Evolutionary conservation across 805 yeast species (phyloP).

Genomic region (Saccharomycopsis synnaedendra): DNA sequence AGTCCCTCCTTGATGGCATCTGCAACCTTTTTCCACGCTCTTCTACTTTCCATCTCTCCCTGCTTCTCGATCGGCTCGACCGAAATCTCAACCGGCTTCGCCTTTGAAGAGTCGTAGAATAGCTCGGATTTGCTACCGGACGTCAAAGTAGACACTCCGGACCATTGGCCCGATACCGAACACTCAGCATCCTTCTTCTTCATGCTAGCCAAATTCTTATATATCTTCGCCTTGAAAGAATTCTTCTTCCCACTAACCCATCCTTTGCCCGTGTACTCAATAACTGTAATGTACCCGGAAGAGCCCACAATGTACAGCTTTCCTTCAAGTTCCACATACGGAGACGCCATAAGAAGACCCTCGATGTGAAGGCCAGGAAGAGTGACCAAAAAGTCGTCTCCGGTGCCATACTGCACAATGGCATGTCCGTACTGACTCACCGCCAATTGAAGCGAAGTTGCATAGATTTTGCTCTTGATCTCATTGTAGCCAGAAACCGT

Average conservation of each 20-base stretch:
- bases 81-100: conserved; percentile 39
- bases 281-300: conserved; percentile 57
- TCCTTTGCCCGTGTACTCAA: conserved; percentile 88
- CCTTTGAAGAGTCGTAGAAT: conserved; percentile 52
- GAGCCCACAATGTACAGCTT: conserved; percentile 76
- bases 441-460: conserved; percentile 60
- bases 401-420: conserved; percentile 46
- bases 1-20: conserved; percentile 71
- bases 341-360: conserved; percentile 83
- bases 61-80: conserved; percentile 83
- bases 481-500: conserved; percentile 83
- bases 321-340: conserved; percentile 91
- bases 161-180: conserved; percentile 90
- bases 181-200: conserved; percentile 52
- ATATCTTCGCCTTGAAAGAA: conserved; percentile 78
- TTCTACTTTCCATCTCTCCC: conserved; percentile 70
- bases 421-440: conserved; percentile 95
- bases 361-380: conserved; percentile 92
- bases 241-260: conserved; percentile 94
- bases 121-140: conserved; percentile 27
- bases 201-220: conserved; percentile 37
- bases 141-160: conserved; percentile 63
- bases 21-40: conserved; percentile 86
- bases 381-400: conserved; percentile 69
- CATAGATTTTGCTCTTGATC: conserved; percentile 63